Evolutionary conservation across 1,284 basidiomycete species (phyloP).

Genomic region (Microbotryum intermedium): DNA sequence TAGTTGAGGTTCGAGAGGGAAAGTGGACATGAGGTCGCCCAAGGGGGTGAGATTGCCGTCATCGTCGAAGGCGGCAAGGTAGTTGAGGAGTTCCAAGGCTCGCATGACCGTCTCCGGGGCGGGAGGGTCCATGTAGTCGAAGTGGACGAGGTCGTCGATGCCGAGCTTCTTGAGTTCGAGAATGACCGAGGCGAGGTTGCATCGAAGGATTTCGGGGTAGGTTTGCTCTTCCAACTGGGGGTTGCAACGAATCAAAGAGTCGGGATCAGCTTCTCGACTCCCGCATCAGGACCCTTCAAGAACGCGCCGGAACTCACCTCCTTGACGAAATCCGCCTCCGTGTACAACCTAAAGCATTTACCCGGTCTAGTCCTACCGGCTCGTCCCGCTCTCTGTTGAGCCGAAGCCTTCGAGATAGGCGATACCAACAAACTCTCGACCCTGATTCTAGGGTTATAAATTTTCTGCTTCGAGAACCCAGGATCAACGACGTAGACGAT

Average conservation of each 20-base stretch:
- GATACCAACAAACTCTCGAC: slow-evolving; percentile 89
- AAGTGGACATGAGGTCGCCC: slow-evolving; percentile 92
- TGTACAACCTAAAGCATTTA: slow-evolving; percentile 95
- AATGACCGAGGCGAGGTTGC: slow-evolving; percentile 88
- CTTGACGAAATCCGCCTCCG: slow-evolving; percentile 92
- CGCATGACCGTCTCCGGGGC: slow-evolving; percentile 98
- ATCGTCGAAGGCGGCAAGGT: slow-evolving; percentile 84
- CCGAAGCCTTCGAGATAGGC: slow-evolving; percentile 93
- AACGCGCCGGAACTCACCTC: slow-evolving; percentile 41
- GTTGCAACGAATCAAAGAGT: neutral
- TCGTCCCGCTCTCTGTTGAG: slow-evolving; percentile 91
- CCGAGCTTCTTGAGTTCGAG: slow-evolving; percentile 91
- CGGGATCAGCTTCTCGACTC: too few species aligned
- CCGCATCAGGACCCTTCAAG: neutral
- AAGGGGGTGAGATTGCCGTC: slow-evolving; percentile 83
- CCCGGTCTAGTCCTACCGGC: slow-evolving; percentile 92
- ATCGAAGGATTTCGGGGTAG: slow-evolving; percentile 87
- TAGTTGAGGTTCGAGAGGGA: slow-evolving; percentile 94
- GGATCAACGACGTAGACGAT: slow-evolving; percentile 99
- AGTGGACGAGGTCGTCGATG: slow-evolving; percentile 52
- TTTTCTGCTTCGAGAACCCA: slow-evolving; percentile 94
- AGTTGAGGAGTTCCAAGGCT: slow-evolving; percentile 89
- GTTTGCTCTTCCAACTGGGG: slow-evolving; percentile 80
- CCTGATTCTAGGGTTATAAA: slow-evolving; percentile 92
- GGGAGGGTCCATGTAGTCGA: slow-evolving; percentile 94